Conservation (phyloP, 257 asterid species). For the Hygrophila difformis region DNA sequence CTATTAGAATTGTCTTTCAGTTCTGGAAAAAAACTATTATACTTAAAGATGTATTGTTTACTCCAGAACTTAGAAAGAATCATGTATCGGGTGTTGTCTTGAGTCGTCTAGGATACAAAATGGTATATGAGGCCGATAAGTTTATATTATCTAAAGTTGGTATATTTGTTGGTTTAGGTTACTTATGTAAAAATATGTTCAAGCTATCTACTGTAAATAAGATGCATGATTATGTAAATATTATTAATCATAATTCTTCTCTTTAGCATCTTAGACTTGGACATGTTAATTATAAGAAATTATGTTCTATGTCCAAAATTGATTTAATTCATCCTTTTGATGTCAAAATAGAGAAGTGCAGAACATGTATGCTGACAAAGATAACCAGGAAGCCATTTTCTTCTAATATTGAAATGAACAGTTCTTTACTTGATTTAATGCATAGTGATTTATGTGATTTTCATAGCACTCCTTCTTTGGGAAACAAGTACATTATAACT, state of each 20-base stretch:
- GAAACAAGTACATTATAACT: neutral
- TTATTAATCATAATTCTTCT: neutral
- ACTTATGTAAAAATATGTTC: neutral
- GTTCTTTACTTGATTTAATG: neutral
- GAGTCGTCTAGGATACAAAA: neutral
- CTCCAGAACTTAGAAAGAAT: neutral
- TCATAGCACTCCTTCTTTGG: neutral
- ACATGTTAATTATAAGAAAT: neutral
- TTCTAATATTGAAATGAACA: neutral
- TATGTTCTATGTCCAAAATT: neutral
- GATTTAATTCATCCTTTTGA: neutral
- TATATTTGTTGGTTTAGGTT: neutral
- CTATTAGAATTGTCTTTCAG: neutral
- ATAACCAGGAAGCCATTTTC: neutral
- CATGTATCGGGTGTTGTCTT: neutral
- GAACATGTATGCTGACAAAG: neutral
- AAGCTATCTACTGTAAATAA: neutral
- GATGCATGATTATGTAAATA: neutral
- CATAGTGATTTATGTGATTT: neutral
- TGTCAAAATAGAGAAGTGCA: neutral
- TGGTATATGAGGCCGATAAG: neutral
- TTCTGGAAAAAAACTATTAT: neutral
- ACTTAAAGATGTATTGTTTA: neutral
- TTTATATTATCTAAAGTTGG: neutral
- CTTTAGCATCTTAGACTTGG: neutral